Evolutionary conservation across 768 basidiomycete species (phyloP).

Genomic region (Pisolithus albus): DNA sequence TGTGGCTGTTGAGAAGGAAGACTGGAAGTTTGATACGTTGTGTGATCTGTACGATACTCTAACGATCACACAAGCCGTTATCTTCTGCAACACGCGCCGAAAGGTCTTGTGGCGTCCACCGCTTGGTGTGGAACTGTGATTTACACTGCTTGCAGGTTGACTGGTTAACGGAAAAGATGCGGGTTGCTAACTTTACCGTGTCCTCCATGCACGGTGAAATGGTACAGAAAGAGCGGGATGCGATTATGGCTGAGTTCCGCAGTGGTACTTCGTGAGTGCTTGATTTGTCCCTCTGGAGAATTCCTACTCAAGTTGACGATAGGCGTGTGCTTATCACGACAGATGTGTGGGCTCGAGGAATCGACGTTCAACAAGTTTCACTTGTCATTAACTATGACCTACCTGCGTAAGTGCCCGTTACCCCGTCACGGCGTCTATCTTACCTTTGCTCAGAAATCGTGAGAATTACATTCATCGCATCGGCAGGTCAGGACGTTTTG

Average conservation of each 20-base stretch:
- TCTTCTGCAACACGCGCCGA: constrained; percentile 96
- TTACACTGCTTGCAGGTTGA: constrained; percentile 57
- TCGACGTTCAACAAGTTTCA: constrained; percentile 97
- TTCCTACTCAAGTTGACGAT: constrained; percentile 1
- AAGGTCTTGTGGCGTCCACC: constrained; percentile 51
- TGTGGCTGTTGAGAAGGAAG: constrained; percentile 98
- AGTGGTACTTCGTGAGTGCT: constrained; percentile 76
- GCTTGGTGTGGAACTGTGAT: background rate
- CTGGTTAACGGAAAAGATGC: constrained; percentile 99
- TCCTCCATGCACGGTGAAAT: constrained; percentile 96
- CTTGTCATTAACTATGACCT: constrained; percentile 97
- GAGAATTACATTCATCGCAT: constrained; percentile 99
- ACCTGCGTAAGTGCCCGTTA: constrained; percentile 60
- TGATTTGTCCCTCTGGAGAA: constrained; percentile 4
- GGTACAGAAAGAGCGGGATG: constrained; percentile 92
- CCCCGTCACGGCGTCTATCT: constrained; percentile 10
- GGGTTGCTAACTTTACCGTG: constrained; percentile 97
- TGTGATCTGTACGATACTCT: constrained; percentile 97
- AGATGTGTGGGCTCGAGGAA: constrained; percentile 96
- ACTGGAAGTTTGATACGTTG: constrained; percentile 98
- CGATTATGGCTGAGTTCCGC: constrained; percentile 96
- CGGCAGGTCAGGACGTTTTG: constrained; percentile 97
- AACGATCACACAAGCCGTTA: constrained; percentile 98
- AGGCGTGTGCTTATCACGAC: constrained; percentile 94
- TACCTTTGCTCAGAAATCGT: constrained; percentile 56